phyloP scores from a whole-genome alignment of 1,284 basidiomycete species.

The Pisolithus thermaeus region DNA sequence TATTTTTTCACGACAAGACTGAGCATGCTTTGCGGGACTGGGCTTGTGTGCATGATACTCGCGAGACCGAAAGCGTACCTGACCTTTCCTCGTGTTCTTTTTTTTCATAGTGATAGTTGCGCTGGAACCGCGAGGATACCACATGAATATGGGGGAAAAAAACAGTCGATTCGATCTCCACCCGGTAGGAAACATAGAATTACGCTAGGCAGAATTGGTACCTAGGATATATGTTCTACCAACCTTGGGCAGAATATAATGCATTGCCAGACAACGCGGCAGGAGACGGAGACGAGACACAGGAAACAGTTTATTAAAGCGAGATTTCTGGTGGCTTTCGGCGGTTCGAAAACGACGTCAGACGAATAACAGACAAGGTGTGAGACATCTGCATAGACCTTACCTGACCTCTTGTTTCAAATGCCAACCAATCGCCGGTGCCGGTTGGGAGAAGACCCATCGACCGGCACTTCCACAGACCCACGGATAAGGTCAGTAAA shows the following conservation, averaged over 20 bases:
- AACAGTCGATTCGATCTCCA: slow-evolving; percentile 1
- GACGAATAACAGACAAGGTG: neutral
- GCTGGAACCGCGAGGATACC: slow-evolving; percentile 13
- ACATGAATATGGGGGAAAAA: slow-evolving; percentile 11
- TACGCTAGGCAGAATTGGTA: slow-evolving; percentile 8
- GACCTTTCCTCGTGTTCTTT: slow-evolving; percentile 9
- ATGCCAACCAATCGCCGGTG: slow-evolving; percentile 88
- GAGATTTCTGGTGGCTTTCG: neutral
- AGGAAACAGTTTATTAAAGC: neutral
- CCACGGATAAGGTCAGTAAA: slow-evolving; percentile 68
- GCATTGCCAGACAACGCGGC: neutral
- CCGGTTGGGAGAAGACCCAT: slow-evolving; percentile 88
- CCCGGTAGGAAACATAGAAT: neutral
- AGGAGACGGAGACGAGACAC: neutral
- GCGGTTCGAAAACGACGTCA: neutral
- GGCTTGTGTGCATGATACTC: slow-evolving; percentile 11
- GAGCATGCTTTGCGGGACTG: slow-evolving; percentile 24
- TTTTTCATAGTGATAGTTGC: slow-evolving; percentile 10
- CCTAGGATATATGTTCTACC: slow-evolving; percentile 4
- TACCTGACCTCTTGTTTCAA: slow-evolving; percentile 74
- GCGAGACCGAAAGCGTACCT: slow-evolving; percentile 20
- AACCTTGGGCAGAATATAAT: neutral
- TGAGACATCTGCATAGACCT: slow-evolving; percentile 19
- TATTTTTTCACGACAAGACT: slow-evolving; percentile 17
- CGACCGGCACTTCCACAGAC: slow-evolving; percentile 84